Base-by-base conservation (phyloP, 106 monocot genomes). In the Allium cepa region DNA sequence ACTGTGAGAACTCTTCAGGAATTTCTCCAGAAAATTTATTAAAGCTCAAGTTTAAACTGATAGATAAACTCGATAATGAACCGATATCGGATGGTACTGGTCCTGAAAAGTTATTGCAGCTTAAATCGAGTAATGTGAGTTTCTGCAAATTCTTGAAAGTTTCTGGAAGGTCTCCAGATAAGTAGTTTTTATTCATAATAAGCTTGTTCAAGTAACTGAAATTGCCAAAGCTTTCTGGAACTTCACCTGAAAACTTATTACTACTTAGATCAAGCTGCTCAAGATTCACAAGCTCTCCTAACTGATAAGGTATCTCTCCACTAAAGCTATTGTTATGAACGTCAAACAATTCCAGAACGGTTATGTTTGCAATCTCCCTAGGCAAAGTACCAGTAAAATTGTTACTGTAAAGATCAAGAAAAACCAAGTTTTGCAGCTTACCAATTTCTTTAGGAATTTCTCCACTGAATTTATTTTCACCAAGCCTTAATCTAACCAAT, bases 251-350 rank as follows among this genome's bases (percentile, higher is more conserved):
- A 73, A 92, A 85, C 11, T 56, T 59, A 69, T 97, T 97, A 16
- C 70, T 17, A 50, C 97, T 88, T 36, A 92, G 84, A 48, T 97
- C 92, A 28, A 97, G 82, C 81, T 92, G 92, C 69, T 97, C 86
- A 17, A 97, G 70, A 62, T 88, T 92, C 82, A 77, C 82, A 70
- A 92, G 72, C 72, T 82, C 78, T 2, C 86, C 82, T 26, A 97
- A 52, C 77, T 72, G 80, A 18, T 57, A 49, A 2, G 97, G 92
- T 46, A 97, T 85, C 50, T 79, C 80, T 52, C 97, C 97, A 1
- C 60, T 36, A 47, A 92, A 50, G 7, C 63, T 71, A 55, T 97
- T 97, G 70, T 85, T 57, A 66, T 97, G 92, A 17, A 85, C 75
- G 26, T 97, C 92, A n/a, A 97, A 72, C 57, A 92, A 68, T 69